Conservation (phyloP, 768 basidiomycete genomes). For the Lactarius tabidus region DNA sequence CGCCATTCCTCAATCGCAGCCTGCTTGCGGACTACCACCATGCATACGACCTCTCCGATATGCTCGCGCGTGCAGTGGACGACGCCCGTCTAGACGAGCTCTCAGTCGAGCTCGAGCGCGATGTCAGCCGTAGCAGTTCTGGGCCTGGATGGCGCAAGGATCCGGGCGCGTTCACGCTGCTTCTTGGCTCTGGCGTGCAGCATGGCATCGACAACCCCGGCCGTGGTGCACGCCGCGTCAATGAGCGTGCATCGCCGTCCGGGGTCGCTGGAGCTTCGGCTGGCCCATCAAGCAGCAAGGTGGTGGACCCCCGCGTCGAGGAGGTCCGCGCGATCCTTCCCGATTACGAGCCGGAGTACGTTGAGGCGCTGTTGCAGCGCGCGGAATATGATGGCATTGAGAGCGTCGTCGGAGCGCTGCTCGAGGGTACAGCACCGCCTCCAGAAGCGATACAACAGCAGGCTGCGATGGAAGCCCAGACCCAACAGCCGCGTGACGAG, state of each 20-base stretch:
- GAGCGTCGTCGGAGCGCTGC: constrained; percentile 61
- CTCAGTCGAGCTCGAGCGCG: constrained; percentile 42
- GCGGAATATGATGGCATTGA: constrained; percentile 51
- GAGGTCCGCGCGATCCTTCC: constrained; percentile 79
- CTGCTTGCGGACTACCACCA: constrained; percentile 72
- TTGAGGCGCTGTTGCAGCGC: constrained; percentile 53
- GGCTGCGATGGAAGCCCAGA: constrained; percentile 23
- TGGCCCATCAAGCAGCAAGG: constrained; percentile 32
- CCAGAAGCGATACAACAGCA: constrained; percentile 31
- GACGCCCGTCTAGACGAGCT: constrained; percentile 57
- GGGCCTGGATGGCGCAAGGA: constrained; percentile 26
- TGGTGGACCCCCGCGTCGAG: constrained; percentile 53
- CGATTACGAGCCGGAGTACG: constrained; percentile 50
- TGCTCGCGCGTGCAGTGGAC: constrained; percentile 39
- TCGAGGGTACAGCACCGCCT: constrained; percentile 65
- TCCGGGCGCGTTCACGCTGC: constrained; percentile 57
- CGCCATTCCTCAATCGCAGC: constrained; percentile 57
- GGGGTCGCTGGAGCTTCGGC: constrained; percentile 7
- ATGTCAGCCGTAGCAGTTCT: neutral
- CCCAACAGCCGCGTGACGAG: constrained; percentile 15
- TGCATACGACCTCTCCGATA: constrained; percentile 51
- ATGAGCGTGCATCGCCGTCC: constrained; percentile 6
- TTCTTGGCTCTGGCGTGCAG: constrained; percentile 55
- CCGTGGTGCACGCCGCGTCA: constrained; percentile 25
- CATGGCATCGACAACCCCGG: constrained; percentile 40